These are phyloP conservation scores for Aspergillus aculeatus DNA, from an alignment of 2,329 filamentous ascomycete genomes.

Conservation along the genomic window DNA sequence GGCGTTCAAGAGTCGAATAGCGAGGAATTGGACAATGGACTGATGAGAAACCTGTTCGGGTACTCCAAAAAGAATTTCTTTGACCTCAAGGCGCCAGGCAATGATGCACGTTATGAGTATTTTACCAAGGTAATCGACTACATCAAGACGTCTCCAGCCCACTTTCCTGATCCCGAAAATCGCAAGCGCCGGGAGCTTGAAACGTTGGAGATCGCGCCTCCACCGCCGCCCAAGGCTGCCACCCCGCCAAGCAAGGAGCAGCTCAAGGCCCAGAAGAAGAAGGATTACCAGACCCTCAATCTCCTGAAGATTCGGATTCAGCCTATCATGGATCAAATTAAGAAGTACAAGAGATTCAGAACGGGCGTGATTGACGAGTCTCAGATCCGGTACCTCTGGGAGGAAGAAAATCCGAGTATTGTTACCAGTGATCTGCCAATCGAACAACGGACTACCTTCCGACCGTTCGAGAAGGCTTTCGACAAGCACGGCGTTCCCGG, in stretches of 20 bases:
- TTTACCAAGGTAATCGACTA: conserved; percentile 74
- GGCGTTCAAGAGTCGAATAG: conserved; percentile 74
- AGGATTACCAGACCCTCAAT: conserved; percentile 81
- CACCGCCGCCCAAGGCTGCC: conserved; percentile 63
- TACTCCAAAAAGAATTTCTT: conserved; percentile 78
- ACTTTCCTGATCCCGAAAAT: conserved; percentile 83
- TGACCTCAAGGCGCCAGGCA: conserved; percentile 65
- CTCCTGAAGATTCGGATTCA: conserved; percentile 84
- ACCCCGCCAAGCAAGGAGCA: conserved; percentile 72
- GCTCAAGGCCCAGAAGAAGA: conserved; percentile 73
- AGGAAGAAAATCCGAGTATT: conserved; percentile 72
- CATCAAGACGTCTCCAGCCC: conserved; percentile 72
- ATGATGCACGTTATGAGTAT: conserved; percentile 68
- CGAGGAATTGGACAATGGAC: conserved; percentile 59
- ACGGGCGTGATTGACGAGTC: conserved; percentile 72
- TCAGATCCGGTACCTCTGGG: conserved; percentile 76
- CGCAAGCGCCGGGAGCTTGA: conserved; percentile 85
- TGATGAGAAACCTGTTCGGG: conserved; percentile 79
- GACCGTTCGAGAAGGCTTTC: conserved; percentile 75
- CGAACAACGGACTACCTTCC: conserved; percentile 57
- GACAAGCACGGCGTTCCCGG: conserved; percentile 78
- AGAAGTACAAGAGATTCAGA: conserved; percentile 87
- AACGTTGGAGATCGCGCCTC: conserved; percentile 70
- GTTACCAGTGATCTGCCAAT: conserved; percentile 60
- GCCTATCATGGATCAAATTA: conserved; percentile 96